Evolutionary conservation across 2,329 filamentous ascomycete genomes (phyloP), one percentile per base, ranked within the genome.

Genomic region (Colletotrichum spinosum): DNA sequence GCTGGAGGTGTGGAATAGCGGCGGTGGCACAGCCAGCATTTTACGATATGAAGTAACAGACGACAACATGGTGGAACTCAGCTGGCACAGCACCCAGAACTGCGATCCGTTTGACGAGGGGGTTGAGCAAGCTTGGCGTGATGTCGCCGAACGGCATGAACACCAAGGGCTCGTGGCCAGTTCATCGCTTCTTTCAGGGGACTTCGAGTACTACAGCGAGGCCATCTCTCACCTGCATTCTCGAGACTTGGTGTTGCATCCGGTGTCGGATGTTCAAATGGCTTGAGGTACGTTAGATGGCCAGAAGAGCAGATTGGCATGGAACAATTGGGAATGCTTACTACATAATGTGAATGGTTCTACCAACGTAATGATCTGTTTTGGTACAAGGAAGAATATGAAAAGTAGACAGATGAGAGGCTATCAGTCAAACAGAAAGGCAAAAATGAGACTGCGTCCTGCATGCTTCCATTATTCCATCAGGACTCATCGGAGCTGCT

Each of bases 1-100:
- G 9, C 55, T 55, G 51, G 51, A 60, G 33, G 33, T 60, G 0
- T 60, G 58, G 37, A 60, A 60, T 13, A 12, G 42, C 4, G 35
- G 51, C 3, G 11, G 9, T 13, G 51, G 44, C 7, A 37, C 25
- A 5, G 42, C 25, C 8, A 42, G 37, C 25, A 3, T 44, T 1
- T 60, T 55, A 17, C n/a, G 51, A 3, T 55, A 44, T 13, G 15
- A 50, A 13, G n/a, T 25, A 5, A 8, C 1, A 7, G 55, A 57
- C 7, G 4, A 17, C 34, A 6, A 8, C 3, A 7, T n/a, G 11
- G 11, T 10, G 6, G 35, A 34, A 25, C 37, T 60, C 4, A 60
- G 12, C 25, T 55, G 58, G 44, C 35, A 25, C 11, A 55, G 51
- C 35, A 42, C 58, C 5, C 17, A 50, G 5, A 39, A 49, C 9